A percentile compares a stretch with the other conserved stretches of the same genome.
These are phyloP conservation scores for Sphaerobolus stellatus DNA, from an alignment of 1,284 basidiomycete genomes.

Conservation along the genomic window DNA sequence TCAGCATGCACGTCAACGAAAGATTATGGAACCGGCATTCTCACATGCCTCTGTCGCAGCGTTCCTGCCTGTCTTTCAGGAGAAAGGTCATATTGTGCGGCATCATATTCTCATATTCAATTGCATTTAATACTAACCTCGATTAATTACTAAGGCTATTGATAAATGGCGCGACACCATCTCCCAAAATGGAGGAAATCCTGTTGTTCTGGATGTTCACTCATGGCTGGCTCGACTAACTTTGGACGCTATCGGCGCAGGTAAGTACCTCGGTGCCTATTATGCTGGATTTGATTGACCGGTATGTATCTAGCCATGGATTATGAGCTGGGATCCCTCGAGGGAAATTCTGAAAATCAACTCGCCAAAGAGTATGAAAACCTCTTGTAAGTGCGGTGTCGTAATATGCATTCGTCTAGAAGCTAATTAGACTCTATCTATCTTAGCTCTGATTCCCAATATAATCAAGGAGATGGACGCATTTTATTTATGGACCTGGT, in stretches of 20 bases:
- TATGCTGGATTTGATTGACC: too few relatives aligned
- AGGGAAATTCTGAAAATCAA: neutral
- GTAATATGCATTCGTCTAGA: too few relatives aligned
- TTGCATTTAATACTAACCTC: neutral
- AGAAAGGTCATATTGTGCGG: conserved; percentile 44
- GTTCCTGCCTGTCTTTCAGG: conserved; percentile 49
- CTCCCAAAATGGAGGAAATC: conserved; percentile 38
- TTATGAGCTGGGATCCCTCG: conserved; percentile 4
- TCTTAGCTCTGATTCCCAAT: too few relatives aligned
- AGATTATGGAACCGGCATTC: conserved; percentile 45
- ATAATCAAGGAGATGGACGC: too few relatives aligned
- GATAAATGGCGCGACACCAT: conserved; percentile 11
- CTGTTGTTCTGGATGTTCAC: conserved; percentile 38
- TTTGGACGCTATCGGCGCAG: conserved; percentile 31
- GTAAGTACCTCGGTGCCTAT: neutral
- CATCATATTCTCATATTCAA: conserved; percentile 17
- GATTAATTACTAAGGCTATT: neutral
- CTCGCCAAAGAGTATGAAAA: conserved; percentile 4
- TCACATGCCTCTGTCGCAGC: conserved; percentile 46
- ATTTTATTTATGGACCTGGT: too few relatives aligned
- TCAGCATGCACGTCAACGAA: conserved; percentile 30
- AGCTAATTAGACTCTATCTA: too few relatives aligned
- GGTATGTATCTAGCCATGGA: neutral
- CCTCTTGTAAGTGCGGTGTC: conserved; percentile 15
- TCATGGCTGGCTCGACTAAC: conserved; percentile 32